A percentile compares a stretch with the other conserved stretches of the same genome.
These are phyloP conservation scores for Apiospora arundinis DNA, from an alignment of 2,329 filamentous ascomycete species.

Conservation along the genomic window DNA sequence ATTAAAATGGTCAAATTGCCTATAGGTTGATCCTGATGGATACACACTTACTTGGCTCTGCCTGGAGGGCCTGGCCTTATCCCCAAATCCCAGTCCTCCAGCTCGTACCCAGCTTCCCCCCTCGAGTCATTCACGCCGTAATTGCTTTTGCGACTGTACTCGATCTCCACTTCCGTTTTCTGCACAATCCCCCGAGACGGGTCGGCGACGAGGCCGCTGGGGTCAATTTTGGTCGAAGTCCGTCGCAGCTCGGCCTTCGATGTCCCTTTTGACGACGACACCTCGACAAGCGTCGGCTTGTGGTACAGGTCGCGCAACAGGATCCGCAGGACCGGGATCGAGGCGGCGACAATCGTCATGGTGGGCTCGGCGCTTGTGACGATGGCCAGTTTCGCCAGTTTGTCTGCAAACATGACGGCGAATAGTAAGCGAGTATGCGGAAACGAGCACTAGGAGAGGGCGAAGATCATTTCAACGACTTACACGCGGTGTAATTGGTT, in stretches of 20 bases:
- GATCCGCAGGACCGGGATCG: slow-evolving; percentile 41
- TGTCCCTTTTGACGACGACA: not conserved
- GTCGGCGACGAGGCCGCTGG: not conserved
- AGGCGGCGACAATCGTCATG: slow-evolving; percentile 39
- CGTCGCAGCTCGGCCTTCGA: not conserved
- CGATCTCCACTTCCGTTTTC: not conserved
- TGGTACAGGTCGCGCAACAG: slow-evolving; percentile 24
- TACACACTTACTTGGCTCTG: not conserved
- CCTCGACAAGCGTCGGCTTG: not conserved
- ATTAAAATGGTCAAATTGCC: too few relatives aligned
- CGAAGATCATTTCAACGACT: not conserved
- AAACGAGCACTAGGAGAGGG: not conserved
- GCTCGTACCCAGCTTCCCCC: not conserved
- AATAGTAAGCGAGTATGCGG: too few relatives aligned
- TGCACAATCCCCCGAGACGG: not conserved
- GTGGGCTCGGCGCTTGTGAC: slow-evolving; percentile 36
- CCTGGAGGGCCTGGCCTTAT: not conserved
- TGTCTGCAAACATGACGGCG: not conserved
- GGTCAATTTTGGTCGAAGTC: not conserved
- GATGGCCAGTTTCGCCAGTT: not conserved
- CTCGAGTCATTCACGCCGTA: not conserved
- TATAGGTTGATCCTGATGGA: too few relatives aligned
- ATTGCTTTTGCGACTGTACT: slow-evolving; percentile 1
- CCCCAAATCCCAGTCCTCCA: not conserved
- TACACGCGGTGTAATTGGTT: not conserved